A percentile compares a stretch with the other conserved stretches of the same genome.
Conservation (phyloP, 192 early-diverging fungal genomes). For the Coemansia sp. region DNA sequence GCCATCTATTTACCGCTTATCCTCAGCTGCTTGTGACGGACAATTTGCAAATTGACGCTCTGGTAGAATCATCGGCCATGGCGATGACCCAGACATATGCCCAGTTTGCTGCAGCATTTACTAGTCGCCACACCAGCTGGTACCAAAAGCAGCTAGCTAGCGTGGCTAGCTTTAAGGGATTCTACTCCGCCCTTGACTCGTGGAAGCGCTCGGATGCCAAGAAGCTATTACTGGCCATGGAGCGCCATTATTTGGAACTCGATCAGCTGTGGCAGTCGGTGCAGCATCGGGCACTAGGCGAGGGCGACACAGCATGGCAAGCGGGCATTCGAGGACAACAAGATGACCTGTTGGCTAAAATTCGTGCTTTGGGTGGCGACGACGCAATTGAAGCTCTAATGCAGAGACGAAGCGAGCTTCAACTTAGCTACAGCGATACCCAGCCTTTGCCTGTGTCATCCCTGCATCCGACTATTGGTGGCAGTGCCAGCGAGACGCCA, state of each 20-base stretch:
- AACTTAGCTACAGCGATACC: constrained; percentile 19
- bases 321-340: constrained; percentile 31
- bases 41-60: constrained; percentile 24
- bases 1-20: constrained; percentile 36
- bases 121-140: constrained; percentile 14
- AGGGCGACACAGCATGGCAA: constrained; percentile 42
- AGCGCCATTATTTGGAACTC: constrained; percentile 46
- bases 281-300: constrained; percentile 33
- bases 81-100: constrained; percentile 23
- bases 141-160: constrained; percentile 19
- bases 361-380: constrained; percentile 26
- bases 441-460: constrained; percentile 13
- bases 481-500: neutral
- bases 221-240: constrained; percentile 32
- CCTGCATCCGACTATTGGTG: neutral
- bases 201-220: constrained; percentile 44
- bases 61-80: constrained; percentile 28
- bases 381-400: constrained; percentile 19
- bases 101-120: constrained; percentile 17
- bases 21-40: constrained; percentile 23
- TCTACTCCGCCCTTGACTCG: constrained; percentile 34
- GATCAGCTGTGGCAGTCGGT: constrained; percentile 48
- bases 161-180: constrained; percentile 30
- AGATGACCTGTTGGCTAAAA: constrained; percentile 18
- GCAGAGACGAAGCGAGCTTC: constrained; percentile 23